Percentiles rank a stretch among this genome's conserved stretches.
Conservation (phyloP, 192 early-diverging fungal species). For the Coemansia sp. region DNA sequence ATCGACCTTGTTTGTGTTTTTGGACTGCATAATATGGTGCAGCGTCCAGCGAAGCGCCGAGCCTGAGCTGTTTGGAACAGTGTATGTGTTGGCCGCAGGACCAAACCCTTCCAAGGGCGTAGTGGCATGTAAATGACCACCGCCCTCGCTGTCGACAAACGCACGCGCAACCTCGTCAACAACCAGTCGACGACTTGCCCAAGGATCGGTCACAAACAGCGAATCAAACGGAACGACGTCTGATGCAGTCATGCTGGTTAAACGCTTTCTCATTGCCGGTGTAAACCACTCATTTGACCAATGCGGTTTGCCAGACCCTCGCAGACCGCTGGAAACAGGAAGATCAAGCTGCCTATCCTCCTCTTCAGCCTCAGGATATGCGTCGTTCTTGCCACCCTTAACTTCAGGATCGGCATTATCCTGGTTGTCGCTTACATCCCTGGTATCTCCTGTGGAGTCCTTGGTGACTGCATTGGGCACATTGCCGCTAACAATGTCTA, state of each 20-base stretch:
- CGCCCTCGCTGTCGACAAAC: constrained; percentile 55
- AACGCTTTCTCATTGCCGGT: constrained; percentile 31
- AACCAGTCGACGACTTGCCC: constrained; percentile 18
- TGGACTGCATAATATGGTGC: constrained; percentile 49
- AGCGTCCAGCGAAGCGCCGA: constrained; percentile 48
- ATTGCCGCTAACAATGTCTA: background rate
- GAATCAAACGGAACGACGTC: constrained; percentile 51
- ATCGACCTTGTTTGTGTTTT: constrained; percentile 29
- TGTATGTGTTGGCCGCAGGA: constrained; percentile 26
- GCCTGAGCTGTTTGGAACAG: constrained; percentile 35
- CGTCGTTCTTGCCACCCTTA: background rate
- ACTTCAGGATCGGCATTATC: background rate
- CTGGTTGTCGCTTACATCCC: background rate
- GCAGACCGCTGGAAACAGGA: constrained; percentile 45
- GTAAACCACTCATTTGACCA: constrained; percentile 53
- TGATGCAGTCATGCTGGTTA: constrained; percentile 36
- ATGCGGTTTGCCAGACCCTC: constrained; percentile 36
- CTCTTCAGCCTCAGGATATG: background rate
- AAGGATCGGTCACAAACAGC: constrained; percentile 31
- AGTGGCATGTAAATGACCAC: constrained; percentile 47
- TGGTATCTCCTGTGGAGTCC: background rate
- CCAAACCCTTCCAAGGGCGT: constrained; percentile 43
- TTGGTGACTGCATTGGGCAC: background rate
- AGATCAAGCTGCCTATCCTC: constrained; percentile 20
- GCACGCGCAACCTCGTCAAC: constrained; percentile 50